These are phyloP conservation scores for Fusarium cicatricum DNA, from an alignment of 2,329 filamentous ascomycete genomes.

Conservation along the genomic window DNA sequence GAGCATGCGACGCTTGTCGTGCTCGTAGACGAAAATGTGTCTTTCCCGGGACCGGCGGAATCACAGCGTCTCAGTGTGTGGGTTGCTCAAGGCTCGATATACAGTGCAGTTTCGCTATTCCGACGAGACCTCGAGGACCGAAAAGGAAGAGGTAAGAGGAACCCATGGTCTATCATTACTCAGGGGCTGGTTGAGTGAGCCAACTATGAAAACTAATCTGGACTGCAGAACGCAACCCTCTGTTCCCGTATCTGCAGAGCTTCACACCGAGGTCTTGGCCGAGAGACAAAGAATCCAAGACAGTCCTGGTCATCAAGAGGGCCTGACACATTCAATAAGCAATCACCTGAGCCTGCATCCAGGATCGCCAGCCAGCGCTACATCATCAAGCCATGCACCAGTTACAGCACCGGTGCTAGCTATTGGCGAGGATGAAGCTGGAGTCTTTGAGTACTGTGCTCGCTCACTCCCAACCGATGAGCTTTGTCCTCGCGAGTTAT, in stretches of 20 bases:
- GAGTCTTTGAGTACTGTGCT: background rate
- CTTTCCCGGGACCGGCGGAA: slow-evolving; percentile 3
- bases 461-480: slow-evolving; percentile 34
- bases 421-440: background rate
- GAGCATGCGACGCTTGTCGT: slow-evolving; percentile 39
- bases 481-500: slow-evolving; percentile 35
- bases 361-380: background rate
- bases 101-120: slow-evolving; percentile 26
- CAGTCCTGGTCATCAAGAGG: background rate
- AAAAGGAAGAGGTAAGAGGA: slow-evolving; percentile 17
- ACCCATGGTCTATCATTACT: too few species aligned
- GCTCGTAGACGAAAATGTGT: slow-evolving; percentile 37
- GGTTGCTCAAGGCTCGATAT: slow-evolving; percentile 1
- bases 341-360: background rate
- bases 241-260: background rate
- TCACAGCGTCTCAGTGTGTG: background rate
- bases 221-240: background rate
- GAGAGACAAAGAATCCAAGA: background rate
- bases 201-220: too few species aligned
- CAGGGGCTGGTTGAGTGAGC: too few species aligned
- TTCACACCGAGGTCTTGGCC: background rate
- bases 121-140: slow-evolving; percentile 36
- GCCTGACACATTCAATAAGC: background rate
- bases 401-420: background rate
- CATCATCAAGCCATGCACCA: background rate